Evolutionary conservation across 2,329 filamentous ascomycete species (phyloP), one percentile per base, ranked within the genome.

Genomic region (Chaetomiaceae sp.): DNA sequence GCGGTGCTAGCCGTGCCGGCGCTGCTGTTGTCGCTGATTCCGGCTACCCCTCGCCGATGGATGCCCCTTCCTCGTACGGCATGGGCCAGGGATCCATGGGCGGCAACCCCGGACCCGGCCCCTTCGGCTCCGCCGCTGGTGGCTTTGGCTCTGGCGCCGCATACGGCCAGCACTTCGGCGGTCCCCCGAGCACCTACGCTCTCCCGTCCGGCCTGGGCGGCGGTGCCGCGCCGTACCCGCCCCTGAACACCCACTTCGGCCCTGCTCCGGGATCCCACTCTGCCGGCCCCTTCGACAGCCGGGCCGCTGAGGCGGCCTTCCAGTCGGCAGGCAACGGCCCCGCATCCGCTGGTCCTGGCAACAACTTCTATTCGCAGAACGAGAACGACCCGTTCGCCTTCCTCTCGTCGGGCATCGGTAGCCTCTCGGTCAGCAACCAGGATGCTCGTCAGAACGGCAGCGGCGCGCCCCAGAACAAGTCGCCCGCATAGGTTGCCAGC

Each of bases 11-110:
- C 70, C 89, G 94, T 64, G 92, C 92, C 57, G 90, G 89, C 59
- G 94, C 94, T 55, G 91, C 92, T 15, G 89, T 99, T 47, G 90
- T 97, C 54, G 92, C 92, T 27, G 94, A 97, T 70, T 92, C 91
- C 36, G 89, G 89, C 39, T 96, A 94, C 72, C 87, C 89, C 14
- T 91, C 89, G 11, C 86, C 89, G 19, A 95, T 96, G 87, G 91
- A 96, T 58, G 84, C 87, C 45, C 82, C 87, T 1, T 87, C 88
- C 27, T 85, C 84, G 67, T 96, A 92, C 67, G 84, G 84, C 63
- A 94, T 95, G 88, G 87, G 84, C 49, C 88, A 89, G 55, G 87
- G 84, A 51, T 91, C 88, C n/a, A 95, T 96, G 84, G 83, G 82
- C 47, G 89, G 88, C 59, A 91, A 84, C 29, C 87, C 88, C 23